These are phyloP conservation scores for Tricholoma sp. DNA, from an alignment of 768 basidiomycete genomes.

Conservation along the genomic window DNA sequence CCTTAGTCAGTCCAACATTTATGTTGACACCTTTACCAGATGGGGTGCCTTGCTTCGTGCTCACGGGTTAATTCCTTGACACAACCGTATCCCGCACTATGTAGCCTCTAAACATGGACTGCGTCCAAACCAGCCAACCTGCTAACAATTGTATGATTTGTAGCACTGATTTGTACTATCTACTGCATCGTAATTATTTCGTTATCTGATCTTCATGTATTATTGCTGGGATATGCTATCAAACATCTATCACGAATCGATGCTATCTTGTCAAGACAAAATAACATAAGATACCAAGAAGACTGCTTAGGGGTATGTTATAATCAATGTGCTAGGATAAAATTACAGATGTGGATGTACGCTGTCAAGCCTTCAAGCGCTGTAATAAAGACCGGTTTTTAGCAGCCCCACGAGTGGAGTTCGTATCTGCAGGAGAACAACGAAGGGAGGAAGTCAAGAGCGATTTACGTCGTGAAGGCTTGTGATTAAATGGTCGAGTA, in stretches of 20 bases:
- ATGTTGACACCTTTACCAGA: slow-evolving; percentile 31
- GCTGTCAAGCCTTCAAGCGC: slow-evolving; percentile 22
- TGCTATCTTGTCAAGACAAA: slow-evolving; percentile 1
- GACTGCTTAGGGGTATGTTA: slow-evolving; percentile 13
- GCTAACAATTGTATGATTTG: slow-evolving; percentile 12
- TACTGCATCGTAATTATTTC: slow-evolving; percentile 7
- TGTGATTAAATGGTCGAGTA: slow-evolving; percentile 3
- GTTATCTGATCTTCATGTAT: background rate
- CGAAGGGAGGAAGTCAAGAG: slow-evolving; percentile 11
- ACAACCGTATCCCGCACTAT: slow-evolving; percentile 1
- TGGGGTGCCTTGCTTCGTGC: slow-evolving; percentile 60
- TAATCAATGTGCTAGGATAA: slow-evolving; percentile 9
- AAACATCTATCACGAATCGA: background rate
- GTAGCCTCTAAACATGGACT: slow-evolving; percentile 12
- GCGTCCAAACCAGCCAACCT: background rate
- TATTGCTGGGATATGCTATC: background rate
- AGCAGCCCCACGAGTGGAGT: slow-evolving; percentile 16
- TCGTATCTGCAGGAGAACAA: slow-evolving; percentile 6
- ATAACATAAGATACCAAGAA: slow-evolving; percentile 9
- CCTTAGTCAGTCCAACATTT: background rate
- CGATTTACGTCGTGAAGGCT: slow-evolving; percentile 6
- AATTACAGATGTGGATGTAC: slow-evolving; percentile 12
- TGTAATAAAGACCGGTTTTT: slow-evolving; percentile 32
- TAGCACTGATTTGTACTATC: slow-evolving; percentile 6
- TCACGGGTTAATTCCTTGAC: slow-evolving; percentile 38